phyloP scores from a whole-genome alignment of 2,329 filamentous ascomycete species.

The Sporothrix mexicana region DNA sequence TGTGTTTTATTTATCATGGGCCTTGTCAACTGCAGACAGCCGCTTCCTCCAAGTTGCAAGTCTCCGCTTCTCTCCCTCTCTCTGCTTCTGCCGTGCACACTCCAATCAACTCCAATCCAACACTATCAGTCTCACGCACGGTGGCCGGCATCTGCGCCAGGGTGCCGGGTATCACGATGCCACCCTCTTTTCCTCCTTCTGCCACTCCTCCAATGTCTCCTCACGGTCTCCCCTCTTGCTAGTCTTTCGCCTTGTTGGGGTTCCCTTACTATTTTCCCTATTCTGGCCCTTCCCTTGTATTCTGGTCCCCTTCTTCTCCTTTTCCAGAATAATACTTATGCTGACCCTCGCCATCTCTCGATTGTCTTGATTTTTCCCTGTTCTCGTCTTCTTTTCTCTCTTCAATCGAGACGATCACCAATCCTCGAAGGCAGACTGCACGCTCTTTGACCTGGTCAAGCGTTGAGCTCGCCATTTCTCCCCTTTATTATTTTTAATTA shows the following conservation, averaged over 20 bases:
- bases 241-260: no score
- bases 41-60: no score
- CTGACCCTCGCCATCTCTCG: conserved; percentile 3
- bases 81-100: not conserved
- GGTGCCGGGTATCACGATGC: conserved; percentile 23
- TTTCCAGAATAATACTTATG: conserved; percentile 21
- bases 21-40: no score
- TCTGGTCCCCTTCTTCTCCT: not conserved
- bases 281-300: no score
- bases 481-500: not conserved
- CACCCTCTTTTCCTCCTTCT: not conserved
- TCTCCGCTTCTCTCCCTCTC: not conserved
- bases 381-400: not conserved
- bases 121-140: conserved; percentile 14
- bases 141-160: conserved; percentile 2
- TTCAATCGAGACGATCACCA: conserved; percentile 8
- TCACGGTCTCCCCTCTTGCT: not conserved
- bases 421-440: conserved; percentile 17
- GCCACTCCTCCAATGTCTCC: not conserved
- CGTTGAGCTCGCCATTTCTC: conserved; percentile 5
- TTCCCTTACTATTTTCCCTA: no score
- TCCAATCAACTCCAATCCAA: not conserved
- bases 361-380: not conserved
- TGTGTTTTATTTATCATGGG: no score
- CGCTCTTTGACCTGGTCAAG: conserved; percentile 16